Evolutionary conservation across 2,329 filamentous ascomycete species (phyloP).

Genomic region (Arthrinium phaeospermum): DNA sequence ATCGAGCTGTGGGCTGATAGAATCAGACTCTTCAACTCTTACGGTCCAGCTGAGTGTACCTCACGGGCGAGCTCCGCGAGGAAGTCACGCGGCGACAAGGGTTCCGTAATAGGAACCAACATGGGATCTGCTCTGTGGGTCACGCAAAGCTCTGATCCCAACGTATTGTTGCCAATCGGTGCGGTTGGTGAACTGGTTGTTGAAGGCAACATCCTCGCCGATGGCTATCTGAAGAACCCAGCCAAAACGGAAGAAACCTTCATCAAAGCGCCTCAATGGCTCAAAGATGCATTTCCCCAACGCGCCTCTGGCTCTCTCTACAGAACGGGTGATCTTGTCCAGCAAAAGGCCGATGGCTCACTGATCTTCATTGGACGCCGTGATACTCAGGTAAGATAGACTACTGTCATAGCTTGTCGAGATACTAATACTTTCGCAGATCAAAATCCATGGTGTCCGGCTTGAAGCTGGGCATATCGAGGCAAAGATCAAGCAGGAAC

Average conservation of each 20-base stretch:
- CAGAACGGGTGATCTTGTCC: slow-evolving; percentile 31
- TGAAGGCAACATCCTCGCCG: slow-evolving; percentile 23
- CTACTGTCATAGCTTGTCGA: background rate
- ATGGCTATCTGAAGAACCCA: slow-evolving; percentile 39
- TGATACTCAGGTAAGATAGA: slow-evolving; percentile 40
- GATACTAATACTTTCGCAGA: background rate
- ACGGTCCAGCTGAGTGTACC: background rate
- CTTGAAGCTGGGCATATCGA: slow-evolving; percentile 22
- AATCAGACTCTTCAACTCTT: background rate
- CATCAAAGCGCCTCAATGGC: slow-evolving; percentile 28
- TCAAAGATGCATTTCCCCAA: background rate
- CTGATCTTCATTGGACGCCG: slow-evolving; percentile 41
- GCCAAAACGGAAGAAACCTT: slow-evolving; percentile 32
- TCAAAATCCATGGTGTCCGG: slow-evolving; percentile 21
- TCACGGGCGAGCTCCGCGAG: background rate
- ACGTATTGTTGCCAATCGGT: slow-evolving; percentile 21
- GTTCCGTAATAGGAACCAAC: background rate
- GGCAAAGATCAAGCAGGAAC: slow-evolving; percentile 21
- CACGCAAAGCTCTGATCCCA: slow-evolving; percentile 16
- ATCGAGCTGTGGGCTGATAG: background rate
- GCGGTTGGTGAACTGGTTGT: slow-evolving; percentile 25
- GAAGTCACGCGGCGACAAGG: background rate
- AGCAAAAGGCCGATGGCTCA: slow-evolving; percentile 35
- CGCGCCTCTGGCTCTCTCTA: slow-evolving; percentile 27
- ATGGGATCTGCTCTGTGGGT: slow-evolving; percentile 22